These are phyloP conservation scores for Hypoxylon perforatum DNA, from an alignment of 495 filamentous ascomycete species.

Conservation along the genomic window DNA sequence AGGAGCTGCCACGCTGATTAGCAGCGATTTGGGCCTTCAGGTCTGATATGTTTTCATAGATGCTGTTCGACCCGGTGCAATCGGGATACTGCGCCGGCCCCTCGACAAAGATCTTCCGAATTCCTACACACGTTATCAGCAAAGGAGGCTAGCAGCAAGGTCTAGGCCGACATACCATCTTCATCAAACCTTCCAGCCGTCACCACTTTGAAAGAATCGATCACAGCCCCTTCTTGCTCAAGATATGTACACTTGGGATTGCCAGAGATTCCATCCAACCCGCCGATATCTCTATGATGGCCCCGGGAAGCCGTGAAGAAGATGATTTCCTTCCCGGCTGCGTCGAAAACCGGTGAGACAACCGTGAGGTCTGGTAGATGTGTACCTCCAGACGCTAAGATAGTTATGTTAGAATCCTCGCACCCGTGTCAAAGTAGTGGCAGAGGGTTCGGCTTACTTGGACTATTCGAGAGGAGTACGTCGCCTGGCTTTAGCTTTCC, in stretches of 20 bases:
- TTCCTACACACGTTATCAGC: too few species aligned
- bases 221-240: conserved; percentile 92
- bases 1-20: conserved; percentile 92
- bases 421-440: too few species aligned
- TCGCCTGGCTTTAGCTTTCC: conserved; percentile 90
- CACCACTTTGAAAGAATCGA: conserved; percentile 78
- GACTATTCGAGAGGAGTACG: conserved; percentile 94
- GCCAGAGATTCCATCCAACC: conserved; percentile 91
- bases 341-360: conserved; percentile 87
- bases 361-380: conserved; percentile 92
- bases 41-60: conserved; percentile 86
- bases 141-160: too few species aligned
- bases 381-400: conserved; percentile 82
- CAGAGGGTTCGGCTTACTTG: too few species aligned
- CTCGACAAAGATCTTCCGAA: conserved; percentile 85
- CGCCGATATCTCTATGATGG: conserved; percentile 97
- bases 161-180: conserved; percentile 69
- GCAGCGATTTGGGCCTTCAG: conserved; percentile 95
- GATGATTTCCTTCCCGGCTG: conserved; percentile 80
- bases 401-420: too few species aligned
- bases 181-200: conserved; percentile 91
- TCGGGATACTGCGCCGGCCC: conserved; percentile 87
- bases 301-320: conserved; percentile 94
- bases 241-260: conserved; percentile 75
- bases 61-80: conserved; percentile 87